A percentile compares a stretch with the other conserved stretches of the same genome.
phyloP scores from a whole-genome alignment of 2,329 filamentous ascomycete genomes.

The Ophiostoma sp. region DNA sequence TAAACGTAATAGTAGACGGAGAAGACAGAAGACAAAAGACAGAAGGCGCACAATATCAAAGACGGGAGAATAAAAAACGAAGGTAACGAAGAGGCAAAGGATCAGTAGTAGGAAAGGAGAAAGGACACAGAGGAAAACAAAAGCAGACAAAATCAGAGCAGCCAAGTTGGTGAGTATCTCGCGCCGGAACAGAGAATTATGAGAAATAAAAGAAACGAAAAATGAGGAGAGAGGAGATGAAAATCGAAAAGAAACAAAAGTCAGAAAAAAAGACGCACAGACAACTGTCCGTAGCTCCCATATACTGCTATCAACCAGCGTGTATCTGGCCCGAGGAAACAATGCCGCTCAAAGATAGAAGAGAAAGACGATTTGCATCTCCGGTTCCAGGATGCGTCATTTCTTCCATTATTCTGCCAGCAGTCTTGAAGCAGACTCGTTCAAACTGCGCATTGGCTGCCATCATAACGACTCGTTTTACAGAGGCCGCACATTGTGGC shows the following conservation, averaged over 20 bases:
- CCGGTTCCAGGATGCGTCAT: constrained; percentile 4
- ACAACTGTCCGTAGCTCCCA: neutral
- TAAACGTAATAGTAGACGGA: neutral
- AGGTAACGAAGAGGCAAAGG: neutral
- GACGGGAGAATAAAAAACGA: neutral
- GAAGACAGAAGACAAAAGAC: neutral
- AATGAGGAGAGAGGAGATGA: neutral
- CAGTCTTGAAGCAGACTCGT: neutral
- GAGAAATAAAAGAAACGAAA: neutral
- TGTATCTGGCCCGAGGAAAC: neutral
- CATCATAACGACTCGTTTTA: neutral
- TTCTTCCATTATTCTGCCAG: neutral
- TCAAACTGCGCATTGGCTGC: neutral
- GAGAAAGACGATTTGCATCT: neutral
- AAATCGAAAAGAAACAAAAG: neutral
- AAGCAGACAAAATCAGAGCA: neutral
- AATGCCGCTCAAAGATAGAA: neutral
- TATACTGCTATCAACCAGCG: neutral
- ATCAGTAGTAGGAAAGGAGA: neutral
- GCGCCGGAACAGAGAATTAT: neutral
- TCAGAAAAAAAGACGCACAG: neutral
- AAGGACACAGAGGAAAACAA: neutral
- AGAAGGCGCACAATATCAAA: too few species aligned
- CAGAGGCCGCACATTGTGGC: neutral
- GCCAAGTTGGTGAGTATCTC: constrained; percentile 3